Conservation (phyloP, 1,139 yeast genomes). For the Sugiyamaella neomexicana region DNA sequence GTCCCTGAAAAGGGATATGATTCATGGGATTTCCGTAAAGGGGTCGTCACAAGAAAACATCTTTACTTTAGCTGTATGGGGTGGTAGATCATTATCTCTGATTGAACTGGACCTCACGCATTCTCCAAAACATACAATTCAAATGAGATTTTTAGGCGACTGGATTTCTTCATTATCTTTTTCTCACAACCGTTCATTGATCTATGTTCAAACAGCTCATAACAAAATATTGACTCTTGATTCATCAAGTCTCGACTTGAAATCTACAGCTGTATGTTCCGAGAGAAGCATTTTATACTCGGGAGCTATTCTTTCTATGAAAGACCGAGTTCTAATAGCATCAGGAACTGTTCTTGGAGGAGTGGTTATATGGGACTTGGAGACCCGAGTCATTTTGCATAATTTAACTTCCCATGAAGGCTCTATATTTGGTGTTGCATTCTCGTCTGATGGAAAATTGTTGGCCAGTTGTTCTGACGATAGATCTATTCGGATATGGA, state of each 20-base stretch:
- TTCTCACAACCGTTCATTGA: conserved; percentile 38
- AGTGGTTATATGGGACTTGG: conserved; percentile 64
- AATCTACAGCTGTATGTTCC: conserved; percentile 49
- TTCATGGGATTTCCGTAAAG: conserved; percentile 63
- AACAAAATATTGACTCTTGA: conserved; percentile 61
- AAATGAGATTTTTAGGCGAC: conserved; percentile 49
- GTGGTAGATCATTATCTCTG: conserved; percentile 68
- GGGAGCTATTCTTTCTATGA: conserved; percentile 62
- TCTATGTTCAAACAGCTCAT: conserved; percentile 72
- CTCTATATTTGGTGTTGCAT: conserved; percentile 77
- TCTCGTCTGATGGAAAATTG: conserved; percentile 56
- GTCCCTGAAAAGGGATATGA: conserved; percentile 67
- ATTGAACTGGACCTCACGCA: conserved; percentile 29
- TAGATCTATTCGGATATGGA: conserved; percentile 79
- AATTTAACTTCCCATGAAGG: conserved; percentile 79
- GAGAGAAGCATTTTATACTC: conserved; percentile 87
- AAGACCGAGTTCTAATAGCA: conserved; percentile 52
- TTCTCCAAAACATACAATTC: conserved; percentile 22
- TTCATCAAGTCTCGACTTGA: conserved; percentile 38
- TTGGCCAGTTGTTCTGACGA: conserved; percentile 90
- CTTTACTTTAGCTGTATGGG: conserved; percentile 53
- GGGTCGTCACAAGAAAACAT: conserved; percentile 23
- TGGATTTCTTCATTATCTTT: conserved; percentile 73
- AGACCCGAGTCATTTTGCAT: conserved; percentile 49
- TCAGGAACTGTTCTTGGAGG: conserved; percentile 96